Percentiles rank a stretch among this genome's conserved stretches.
phyloP scores from a whole-genome alignment of 345 rosid species.

The Euclidium syriacum region DNA sequence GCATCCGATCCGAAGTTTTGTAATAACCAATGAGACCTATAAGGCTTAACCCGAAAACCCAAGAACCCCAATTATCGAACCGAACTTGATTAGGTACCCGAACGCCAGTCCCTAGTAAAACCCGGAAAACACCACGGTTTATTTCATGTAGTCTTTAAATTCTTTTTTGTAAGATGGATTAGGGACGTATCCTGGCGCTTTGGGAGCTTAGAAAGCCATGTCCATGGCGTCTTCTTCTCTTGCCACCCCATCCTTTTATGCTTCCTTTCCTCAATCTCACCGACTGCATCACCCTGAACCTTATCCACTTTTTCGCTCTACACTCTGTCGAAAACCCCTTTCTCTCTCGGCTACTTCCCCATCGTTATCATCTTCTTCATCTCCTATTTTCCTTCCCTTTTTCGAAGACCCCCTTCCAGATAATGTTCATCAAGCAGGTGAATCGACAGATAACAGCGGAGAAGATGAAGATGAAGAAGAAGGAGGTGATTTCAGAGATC shows the following conservation, averaged over 20 bases:
- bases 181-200: too few relatives aligned
- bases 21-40: too few relatives aligned
- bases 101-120: too few relatives aligned
- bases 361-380: conserved; percentile 23
- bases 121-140: too few relatives aligned
- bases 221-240: conserved; percentile 28
- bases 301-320: conserved; percentile 18
- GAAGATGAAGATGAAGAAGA: conserved; percentile 10
- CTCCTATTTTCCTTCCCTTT: conserved; percentile 57
- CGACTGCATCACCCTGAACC: conserved; percentile 3
- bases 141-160: too few relatives aligned
- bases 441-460: neutral
- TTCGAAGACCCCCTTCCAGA: conserved; percentile 37
- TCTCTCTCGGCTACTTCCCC: conserved; percentile 38
- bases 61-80: too few relatives aligned
- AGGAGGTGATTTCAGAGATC: conserved; percentile 40
- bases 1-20: too few relatives aligned
- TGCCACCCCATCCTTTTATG: neutral
- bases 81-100: too few relatives aligned
- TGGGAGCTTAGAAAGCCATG: neutral
- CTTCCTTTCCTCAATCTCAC: conserved; percentile 4
- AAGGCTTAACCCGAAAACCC: too few relatives aligned
- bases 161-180: too few relatives aligned
- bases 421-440: neutral
- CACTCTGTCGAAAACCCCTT: conserved; percentile 12